Evolutionary conservation across 148 eudicot genomes (phyloP).

Genomic region (Rhododendron kiyosumense): DNA sequence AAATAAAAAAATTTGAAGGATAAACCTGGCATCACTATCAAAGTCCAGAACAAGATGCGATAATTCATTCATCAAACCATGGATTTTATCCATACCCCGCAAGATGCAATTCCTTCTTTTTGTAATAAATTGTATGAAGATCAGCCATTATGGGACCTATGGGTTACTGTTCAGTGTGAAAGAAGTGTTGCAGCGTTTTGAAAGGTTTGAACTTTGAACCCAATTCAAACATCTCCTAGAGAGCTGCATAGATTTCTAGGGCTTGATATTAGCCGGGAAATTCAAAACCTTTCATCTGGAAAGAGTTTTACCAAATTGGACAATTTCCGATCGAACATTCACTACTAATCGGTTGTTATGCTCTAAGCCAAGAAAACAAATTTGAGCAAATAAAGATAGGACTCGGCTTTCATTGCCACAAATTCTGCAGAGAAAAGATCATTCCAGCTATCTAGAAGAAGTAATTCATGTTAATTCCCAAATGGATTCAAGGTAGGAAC

Average conservation of each 20-base stretch:
- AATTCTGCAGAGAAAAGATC: not conserved
- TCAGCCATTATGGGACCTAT: not conserved
- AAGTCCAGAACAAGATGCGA: not conserved
- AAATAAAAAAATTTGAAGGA: not conserved
- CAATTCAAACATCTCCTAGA: not conserved
- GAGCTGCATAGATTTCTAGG: not conserved
- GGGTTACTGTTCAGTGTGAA: not conserved
- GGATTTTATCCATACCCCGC: not conserved
- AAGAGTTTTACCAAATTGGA: not conserved
- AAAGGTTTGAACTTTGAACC: not conserved
- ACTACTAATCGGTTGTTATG: not conserved
- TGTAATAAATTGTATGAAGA: not conserved
- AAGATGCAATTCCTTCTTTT: not conserved
- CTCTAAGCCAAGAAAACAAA: not conserved
- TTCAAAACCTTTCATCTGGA: too few species aligned
- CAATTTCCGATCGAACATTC: too few species aligned
- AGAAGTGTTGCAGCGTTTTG: not conserved
- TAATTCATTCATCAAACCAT: not conserved
- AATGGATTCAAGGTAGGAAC: not conserved
- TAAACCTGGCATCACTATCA: not conserved
- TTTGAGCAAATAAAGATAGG: not conserved
- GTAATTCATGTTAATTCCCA: not conserved
- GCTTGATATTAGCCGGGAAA: too few species aligned
- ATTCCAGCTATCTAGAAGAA: not conserved
- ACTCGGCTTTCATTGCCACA: not conserved